phyloP scores from a whole-genome alignment of 805 yeast species.

The Wickerhamiella lipophila region DNA sequence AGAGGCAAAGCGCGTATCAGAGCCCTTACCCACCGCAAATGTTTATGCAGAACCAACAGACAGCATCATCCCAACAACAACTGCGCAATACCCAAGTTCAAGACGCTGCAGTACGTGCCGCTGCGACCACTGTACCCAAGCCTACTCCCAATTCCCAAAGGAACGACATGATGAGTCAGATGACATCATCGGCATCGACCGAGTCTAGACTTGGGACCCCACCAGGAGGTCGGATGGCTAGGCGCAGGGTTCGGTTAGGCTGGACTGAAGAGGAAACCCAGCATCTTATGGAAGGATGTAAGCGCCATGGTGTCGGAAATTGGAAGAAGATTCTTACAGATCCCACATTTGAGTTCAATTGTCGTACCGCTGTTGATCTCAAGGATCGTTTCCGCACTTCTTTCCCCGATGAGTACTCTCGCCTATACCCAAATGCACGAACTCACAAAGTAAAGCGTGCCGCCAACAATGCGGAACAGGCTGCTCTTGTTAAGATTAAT shows the following conservation, averaged over 20 bases:
- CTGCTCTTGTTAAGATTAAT: constrained; percentile 31
- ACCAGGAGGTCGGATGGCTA: constrained; percentile 20
- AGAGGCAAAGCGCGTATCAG: background rate
- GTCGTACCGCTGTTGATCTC: constrained; percentile 35
- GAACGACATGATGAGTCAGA: background rate
- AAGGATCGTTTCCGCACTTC: constrained; percentile 36
- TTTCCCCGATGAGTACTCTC: constrained; percentile 35
- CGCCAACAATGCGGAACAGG: constrained; percentile 15
- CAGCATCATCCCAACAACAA: background rate
- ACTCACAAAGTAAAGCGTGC: constrained; percentile 31
- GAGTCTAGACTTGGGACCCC: constrained; percentile 6
- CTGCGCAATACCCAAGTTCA: constrained; percentile 1
- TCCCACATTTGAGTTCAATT: constrained; percentile 30
- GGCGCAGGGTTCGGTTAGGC: constrained; percentile 29
- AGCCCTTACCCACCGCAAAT: constrained; percentile 8
- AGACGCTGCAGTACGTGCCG: constrained; percentile 5
- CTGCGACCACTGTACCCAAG: background rate
- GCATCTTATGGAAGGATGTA: constrained; percentile 34
- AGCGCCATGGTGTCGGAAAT: constrained; percentile 34
- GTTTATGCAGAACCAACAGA: constrained; percentile 1
- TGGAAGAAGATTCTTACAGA: constrained; percentile 37
- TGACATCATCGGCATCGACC: background rate
- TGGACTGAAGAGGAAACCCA: constrained; percentile 36
- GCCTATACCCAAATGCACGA: constrained; percentile 35
- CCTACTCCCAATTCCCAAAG: background rate